Evolutionary conservation across 2,329 filamentous ascomycete genomes (phyloP), one percentile per base, ranked within the genome.

Genomic region (Colletotrichum sojae): DNA sequence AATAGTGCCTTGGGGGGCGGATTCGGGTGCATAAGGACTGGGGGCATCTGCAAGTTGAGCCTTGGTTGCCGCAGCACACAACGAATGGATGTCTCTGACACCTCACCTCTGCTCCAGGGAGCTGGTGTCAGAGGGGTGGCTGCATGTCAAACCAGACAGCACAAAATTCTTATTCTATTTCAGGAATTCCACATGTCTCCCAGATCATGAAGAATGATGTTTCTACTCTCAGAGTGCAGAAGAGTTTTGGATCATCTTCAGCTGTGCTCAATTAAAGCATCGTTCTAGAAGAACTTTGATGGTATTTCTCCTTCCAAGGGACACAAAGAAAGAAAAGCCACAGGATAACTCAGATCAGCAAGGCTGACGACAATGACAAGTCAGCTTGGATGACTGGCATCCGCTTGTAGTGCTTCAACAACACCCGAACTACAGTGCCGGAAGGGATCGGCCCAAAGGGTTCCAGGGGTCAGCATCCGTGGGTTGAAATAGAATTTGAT

Each of bases 21-120:
- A 40, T 22, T 46, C 16, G 54, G 40, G 6, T 25, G 78, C 22
- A 52, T n/a, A 36, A 10, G 10, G 63, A 77, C 53, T 66, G 66
- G 76, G 77, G 58, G 71, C 48, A 57, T 59, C 60, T 72, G 25
- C 40, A 39, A 59, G 25, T 39, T 55, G 64, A 48, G 31, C 39
- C 8, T 31, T 53, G 63, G 58, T 69, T 59, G 46, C 22, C 12
- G 40, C 40, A 49, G 45, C 40, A 40, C 20, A 58, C 16, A 60
- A 36, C 40, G 40, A 62, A 53, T 36, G 31, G 31, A 36, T 36
- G 31, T 53, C 48, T 55, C 48, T 55, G n/a, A 25, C 10, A 31
- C 22, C 25, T 49, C 31, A 3, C 5, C n/a, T 16, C n/a, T 49
- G 18, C 49, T 27, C 31, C 27, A 27, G 31, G 10, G 48, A 22